Evolutionary conservation across 306 rosid species (phyloP).

Genomic region (Quercus berberidifolia): DNA sequence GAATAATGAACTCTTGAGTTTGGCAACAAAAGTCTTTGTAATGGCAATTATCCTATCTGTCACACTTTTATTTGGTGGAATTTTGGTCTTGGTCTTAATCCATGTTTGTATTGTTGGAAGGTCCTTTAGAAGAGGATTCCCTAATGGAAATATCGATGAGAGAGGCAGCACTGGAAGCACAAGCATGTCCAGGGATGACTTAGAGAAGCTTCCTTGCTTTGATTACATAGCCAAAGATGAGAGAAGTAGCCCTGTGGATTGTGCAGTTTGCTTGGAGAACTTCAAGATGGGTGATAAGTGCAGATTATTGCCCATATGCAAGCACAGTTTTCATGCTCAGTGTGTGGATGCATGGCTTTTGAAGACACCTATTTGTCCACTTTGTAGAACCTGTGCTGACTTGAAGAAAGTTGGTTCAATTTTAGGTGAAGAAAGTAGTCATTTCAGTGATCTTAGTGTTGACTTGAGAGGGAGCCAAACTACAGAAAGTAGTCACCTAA

Average conservation of each 20-base stretch:
- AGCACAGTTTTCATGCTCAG: slow-evolving; percentile 58
- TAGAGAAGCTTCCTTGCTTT: slow-evolving; percentile 66
- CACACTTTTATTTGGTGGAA: slow-evolving; percentile 31
- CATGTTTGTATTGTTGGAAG: slow-evolving; percentile 38
- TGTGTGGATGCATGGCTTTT: slow-evolving; percentile 70
- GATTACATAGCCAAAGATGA: slow-evolving; percentile 38
- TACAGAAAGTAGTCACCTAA: not conserved
- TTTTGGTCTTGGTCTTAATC: slow-evolving; percentile 38
- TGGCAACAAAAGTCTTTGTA: slow-evolving; percentile 12
- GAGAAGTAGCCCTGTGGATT: slow-evolving; percentile 38
- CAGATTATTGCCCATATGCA: slow-evolving; percentile 51
- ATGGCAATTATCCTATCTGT: slow-evolving; percentile 34
- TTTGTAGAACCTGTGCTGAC: slow-evolving; percentile 42
- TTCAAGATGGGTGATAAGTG: slow-evolving; percentile 56
- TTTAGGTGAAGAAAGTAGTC: slow-evolving; percentile 8
- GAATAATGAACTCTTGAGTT: not conserved
- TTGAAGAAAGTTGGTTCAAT: slow-evolving; percentile 6
- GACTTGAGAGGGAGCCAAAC: slow-evolving; percentile 19
- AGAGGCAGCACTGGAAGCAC: slow-evolving; percentile 10
- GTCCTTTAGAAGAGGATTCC: slow-evolving; percentile 30
- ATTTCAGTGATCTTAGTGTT: slow-evolving; percentile 13
- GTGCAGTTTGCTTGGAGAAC: slow-evolving; percentile 72
- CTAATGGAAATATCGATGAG: slow-evolving; percentile 7
- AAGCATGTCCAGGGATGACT: slow-evolving; percentile 42
- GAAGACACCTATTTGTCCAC: slow-evolving; percentile 50